A percentile compares a stretch with the other conserved stretches of the same genome.
These are phyloP conservation scores for Cercospora berteroae DNA, from an alignment of 2,329 filamentous ascomycete genomes.

Conservation along the genomic window DNA sequence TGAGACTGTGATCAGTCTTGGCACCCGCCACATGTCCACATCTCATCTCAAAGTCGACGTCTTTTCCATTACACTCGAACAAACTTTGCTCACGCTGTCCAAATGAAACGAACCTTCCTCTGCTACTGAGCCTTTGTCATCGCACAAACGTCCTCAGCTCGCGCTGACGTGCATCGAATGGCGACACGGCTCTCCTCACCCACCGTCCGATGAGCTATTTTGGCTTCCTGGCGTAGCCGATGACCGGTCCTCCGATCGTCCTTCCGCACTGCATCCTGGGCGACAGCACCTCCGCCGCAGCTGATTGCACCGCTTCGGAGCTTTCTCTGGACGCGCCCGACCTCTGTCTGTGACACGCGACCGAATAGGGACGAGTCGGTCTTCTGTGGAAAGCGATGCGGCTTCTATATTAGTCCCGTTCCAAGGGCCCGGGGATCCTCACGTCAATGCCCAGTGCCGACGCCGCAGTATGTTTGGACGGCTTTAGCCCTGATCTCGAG, in stretches of 20 bases:
- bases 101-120: not conserved
- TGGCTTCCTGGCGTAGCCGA: not conserved
- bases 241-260: not conserved
- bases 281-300: not conserved
- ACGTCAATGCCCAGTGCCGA: not conserved
- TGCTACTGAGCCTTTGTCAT: not conserved
- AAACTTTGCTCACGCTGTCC: not conserved
- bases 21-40: not conserved
- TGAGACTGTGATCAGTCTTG: not conserved
- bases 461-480: not conserved
- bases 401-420: conserved; percentile 5
- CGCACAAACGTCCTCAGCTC: not conserved
- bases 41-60: not conserved
- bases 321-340: not conserved
- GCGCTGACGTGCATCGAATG: not conserved
- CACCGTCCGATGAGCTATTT: not conserved
- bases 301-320: not conserved
- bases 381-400: not conserved
- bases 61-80: not conserved
- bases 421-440: not conserved
- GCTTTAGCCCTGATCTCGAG: not conserved
- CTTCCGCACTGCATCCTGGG: not conserved
- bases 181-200: not conserved
- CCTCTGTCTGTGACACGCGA: not conserved
- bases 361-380: not conserved